Percentiles rank a stretch among this genome's conserved stretches.
Evolutionary conservation across 805 yeast species (phyloP).

Genomic region (Ogataea philodendri): DNA sequence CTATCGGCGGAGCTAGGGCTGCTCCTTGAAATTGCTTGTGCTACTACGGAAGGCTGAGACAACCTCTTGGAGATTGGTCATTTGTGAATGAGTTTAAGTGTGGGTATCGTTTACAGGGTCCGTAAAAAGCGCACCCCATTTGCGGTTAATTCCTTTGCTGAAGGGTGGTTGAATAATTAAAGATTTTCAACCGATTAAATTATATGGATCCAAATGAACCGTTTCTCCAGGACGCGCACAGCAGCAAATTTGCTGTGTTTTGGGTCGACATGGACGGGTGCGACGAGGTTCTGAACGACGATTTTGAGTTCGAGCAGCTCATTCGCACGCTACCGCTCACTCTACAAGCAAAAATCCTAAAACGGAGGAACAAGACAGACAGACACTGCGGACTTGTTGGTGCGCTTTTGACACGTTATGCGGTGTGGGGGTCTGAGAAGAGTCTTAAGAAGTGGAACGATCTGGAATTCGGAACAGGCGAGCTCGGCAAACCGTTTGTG

Average conservation of each 20-base stretch:
- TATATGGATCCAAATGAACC: no score
- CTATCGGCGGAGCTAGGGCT: no score
- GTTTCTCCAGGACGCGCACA: no score
- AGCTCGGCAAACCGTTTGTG: constrained; percentile 59
- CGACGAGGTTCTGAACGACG: constrained; percentile 23
- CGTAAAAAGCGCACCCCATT: no score
- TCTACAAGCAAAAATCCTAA: constrained; percentile 41
- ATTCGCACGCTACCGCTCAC: constrained; percentile 45
- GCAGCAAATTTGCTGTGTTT: constrained; percentile 2
- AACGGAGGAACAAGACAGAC: constrained; percentile 37
- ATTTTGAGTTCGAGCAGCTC: constrained; percentile 47
- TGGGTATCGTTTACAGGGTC: no score
- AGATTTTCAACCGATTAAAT: no score
- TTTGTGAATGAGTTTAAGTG: no score
- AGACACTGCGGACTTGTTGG: constrained; percentile 42
- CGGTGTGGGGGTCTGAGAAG: constrained; percentile 36
- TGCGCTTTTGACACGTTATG: constrained; percentile 43
- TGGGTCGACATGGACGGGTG: constrained; percentile 7
- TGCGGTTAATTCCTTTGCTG: no score
- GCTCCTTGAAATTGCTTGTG: no score
- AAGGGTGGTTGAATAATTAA: no score
- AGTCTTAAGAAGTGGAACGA: constrained; percentile 11
- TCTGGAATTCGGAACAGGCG: constrained; percentile 33
- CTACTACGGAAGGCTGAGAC: no score
- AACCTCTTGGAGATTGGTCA: no score